These are phyloP conservation scores for Quercus variabilis DNA, from an alignment of 306 rosid genomes.

Conservation along the genomic window DNA sequence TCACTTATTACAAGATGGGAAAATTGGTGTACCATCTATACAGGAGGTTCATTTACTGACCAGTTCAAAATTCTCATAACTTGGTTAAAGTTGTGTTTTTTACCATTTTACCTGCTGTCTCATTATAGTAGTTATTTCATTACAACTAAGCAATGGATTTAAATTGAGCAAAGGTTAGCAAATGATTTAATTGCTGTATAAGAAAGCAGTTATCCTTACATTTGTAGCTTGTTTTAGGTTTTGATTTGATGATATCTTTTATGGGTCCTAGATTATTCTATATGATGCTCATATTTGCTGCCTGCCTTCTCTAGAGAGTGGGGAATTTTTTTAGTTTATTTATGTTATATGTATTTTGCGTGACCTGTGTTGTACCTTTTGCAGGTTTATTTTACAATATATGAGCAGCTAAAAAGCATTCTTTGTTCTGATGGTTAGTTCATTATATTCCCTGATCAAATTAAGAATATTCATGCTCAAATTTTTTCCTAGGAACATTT, in stretches of 20 bases:
- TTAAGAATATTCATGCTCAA: neutral
- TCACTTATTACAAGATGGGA: neutral
- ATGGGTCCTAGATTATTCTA: neutral
- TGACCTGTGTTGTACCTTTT: neutral
- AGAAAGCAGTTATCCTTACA: neutral
- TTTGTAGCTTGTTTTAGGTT: neutral
- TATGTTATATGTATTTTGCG: neutral
- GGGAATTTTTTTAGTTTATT: neutral
- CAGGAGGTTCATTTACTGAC: neutral
- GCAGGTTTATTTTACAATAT: conserved; percentile 72
- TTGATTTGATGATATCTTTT: neutral
- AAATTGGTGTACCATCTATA: neutral
- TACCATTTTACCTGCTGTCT: neutral
- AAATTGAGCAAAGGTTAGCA: neutral
- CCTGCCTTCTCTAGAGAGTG: conserved; percentile 12
- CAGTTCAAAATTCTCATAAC: neutral
- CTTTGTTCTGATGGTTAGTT: conserved; percentile 62
- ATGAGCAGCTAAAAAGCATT: conserved; percentile 64
- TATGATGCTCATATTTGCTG: neutral
- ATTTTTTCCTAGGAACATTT: neutral
- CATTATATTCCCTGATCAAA: conserved; percentile 5
- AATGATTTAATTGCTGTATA: neutral
- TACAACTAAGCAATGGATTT: neutral
- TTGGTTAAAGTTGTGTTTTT: neutral
- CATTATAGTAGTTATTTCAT: neutral